Evolutionary conservation across 2,329 filamentous ascomycete species (phyloP), one percentile per base, ranked within the genome.

Genomic region (Sporothrix brunneoviolacea): DNA sequence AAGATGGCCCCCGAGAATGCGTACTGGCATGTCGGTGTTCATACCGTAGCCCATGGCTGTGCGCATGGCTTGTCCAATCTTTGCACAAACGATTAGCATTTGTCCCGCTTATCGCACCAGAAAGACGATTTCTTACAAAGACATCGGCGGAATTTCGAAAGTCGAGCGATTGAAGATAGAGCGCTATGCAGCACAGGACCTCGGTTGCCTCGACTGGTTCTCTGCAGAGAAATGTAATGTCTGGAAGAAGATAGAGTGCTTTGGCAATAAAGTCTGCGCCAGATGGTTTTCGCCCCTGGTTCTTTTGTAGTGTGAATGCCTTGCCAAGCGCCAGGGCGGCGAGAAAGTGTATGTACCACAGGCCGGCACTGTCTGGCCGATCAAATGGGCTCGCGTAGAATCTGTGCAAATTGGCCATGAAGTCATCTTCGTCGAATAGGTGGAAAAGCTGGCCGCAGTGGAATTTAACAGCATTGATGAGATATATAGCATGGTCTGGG

Each of bases 391-490:
- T n/a, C n/a, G n/a, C 42, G 21, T 45, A 45, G 8, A 35, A 45
- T 7, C 22, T 16, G 24, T 45, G 30, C 27, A 45, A 18, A 30
- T 35, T n/a, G 8, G 10, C 22, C 42, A 45, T 45, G 13, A 45
- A 45, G 4, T 19, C 2, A 12, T 45, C 42, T 24, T 45, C 42
- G 42, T 45, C 42, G 12, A 45, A 45, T 13, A 35, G 42, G 16
- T 45, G 42, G 15, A 45, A 45, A 6, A 45, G 16, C 42, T 45
- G 42, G 8, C 42, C 42, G 18, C 42, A 45, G 19, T 45, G 42
- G 19, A 45, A 45, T 12, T 45, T 45, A 18, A 45, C 42, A n/a
- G 42, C 42, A 12, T 45, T 45, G 30, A 45, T 45, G 7, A 45
- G 19, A 16, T 30, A 45, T 2, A 45, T 45, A 18, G 42, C 42